Evolutionary conservation across 2,329 filamentous ascomycete genomes (phyloP).

Genomic region (Colletotrichum falcatum): DNA sequence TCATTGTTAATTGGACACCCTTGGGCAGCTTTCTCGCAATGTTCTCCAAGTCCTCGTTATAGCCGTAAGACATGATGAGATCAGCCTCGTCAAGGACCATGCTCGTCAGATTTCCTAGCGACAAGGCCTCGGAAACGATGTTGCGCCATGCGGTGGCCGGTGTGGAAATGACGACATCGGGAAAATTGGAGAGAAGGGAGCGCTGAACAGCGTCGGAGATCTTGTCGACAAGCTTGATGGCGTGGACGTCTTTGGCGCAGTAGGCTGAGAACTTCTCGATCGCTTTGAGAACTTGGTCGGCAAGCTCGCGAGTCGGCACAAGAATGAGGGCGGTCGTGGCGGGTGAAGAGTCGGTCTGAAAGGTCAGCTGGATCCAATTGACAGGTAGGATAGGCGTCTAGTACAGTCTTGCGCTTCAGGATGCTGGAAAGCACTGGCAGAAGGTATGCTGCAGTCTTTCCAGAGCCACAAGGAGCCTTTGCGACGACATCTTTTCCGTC

Average conservation of each 20-base stretch:
- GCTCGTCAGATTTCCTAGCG: conserved; percentile 77
- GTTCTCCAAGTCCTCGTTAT: conserved; percentile 88
- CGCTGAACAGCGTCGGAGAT: conserved; percentile 90
- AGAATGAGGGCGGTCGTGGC: conserved; percentile 84
- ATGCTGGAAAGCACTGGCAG: conserved; percentile 89
- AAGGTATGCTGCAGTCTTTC: conserved; percentile 97
- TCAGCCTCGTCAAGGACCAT: conserved; percentile 96
- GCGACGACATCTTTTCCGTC: conserved; percentile 91
- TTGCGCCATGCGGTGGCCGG: conserved; percentile 86
- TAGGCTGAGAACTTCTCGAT: conserved; percentile 83
- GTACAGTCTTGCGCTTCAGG: conserved; percentile 79
- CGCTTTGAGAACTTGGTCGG: conserved; percentile 87
- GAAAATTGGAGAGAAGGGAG: conserved; percentile 84
- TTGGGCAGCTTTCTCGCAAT: conserved; percentile 83
- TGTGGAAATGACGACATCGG: conserved; percentile 92
- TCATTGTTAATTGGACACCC: conserved; percentile 89
- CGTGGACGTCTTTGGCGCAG: conserved; percentile 85
- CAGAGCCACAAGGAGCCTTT: conserved; percentile 93
- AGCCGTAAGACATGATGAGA: conserved; percentile 92
- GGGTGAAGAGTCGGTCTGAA: conserved; percentile 61
- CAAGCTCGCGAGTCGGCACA: conserved; percentile 93
- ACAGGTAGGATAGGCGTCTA: neutral
- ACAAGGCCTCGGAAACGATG: conserved; percentile 78
- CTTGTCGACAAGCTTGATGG: conserved; percentile 90
- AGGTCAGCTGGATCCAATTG: conserved; percentile 29